Evolutionary conservation across 306 rosid species (phyloP).

Genomic region (Corylus avellana): DNA sequence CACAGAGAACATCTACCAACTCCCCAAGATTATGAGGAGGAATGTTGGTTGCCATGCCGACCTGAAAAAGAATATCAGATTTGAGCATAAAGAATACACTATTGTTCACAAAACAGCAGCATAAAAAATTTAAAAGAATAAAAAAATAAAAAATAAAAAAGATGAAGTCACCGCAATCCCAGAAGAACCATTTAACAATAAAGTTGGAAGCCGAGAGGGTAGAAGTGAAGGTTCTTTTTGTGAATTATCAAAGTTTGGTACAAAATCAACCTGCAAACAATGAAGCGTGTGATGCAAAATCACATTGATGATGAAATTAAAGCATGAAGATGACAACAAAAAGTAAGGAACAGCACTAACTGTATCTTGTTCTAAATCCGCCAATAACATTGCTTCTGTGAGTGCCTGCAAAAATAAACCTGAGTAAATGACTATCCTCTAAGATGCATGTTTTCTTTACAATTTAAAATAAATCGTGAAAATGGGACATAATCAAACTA

Average conservation of each 20-base stretch:
- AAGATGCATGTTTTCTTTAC: constrained; percentile 12
- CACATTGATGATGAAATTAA: constrained; percentile 8
- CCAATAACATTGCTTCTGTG: constrained; percentile 85
- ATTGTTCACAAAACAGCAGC: constrained; percentile 20
- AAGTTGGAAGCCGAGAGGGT: constrained; percentile 92
- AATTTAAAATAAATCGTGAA: neutral
- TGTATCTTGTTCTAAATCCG: constrained; percentile 82
- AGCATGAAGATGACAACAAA: constrained; percentile 24
- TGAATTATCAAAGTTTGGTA: constrained; percentile 90
- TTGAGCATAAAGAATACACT: constrained; percentile 23
- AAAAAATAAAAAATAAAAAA: neutral
- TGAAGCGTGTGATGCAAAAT: constrained; percentile 20
- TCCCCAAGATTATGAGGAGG: constrained; percentile 99
- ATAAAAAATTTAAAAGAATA: constrained; percentile 22
- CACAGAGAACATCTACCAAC: constrained; percentile 85
- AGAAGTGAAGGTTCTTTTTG: constrained; percentile 90
- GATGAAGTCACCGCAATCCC: constrained; percentile 85
- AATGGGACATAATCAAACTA: neutral
- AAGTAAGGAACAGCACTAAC: constrained; percentile 47
- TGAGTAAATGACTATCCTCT: constrained; percentile 10
- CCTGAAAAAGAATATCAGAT: constrained; percentile 49
- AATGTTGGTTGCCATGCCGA: constrained; percentile 98
- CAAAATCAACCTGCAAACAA: constrained; percentile 78
- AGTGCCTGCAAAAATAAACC: constrained; percentile 65
- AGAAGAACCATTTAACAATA: constrained; percentile 93